These are phyloP conservation scores for Priceomyces haplophilus DNA, from an alignment of 805 yeast species.

Conservation along the genomic window DNA sequence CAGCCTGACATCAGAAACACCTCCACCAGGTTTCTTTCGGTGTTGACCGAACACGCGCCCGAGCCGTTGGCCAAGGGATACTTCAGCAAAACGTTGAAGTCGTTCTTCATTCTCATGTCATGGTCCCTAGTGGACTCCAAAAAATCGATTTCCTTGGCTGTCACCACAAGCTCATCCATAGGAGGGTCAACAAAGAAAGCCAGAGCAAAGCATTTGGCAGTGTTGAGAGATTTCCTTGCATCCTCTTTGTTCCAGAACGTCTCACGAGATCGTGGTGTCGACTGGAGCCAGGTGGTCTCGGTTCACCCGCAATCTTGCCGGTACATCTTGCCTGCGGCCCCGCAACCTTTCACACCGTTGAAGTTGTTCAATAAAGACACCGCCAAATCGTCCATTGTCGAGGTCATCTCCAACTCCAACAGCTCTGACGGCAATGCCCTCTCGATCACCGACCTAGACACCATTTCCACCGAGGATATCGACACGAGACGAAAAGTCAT, in stretches of 20 bases:
- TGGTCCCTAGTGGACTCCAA: conserved; percentile 57
- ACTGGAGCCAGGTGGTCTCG: conserved; percentile 13
- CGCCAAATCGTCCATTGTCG: conserved; percentile 1
- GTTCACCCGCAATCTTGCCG: conserved; percentile 48
- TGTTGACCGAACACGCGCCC: conserved; percentile 54
- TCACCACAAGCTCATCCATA: conserved; percentile 29
- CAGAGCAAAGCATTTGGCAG: conserved; percentile 39
- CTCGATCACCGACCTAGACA: conserved; percentile 38
- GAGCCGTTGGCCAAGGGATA: conserved; percentile 56
- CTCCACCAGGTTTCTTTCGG: conserved; percentile 63
- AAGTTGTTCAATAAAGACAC: conserved; percentile 51
- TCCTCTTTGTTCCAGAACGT: conserved; percentile 37
- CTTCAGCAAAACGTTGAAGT: conserved; percentile 67
- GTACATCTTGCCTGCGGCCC: conserved; percentile 52
- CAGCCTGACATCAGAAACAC: conserved; percentile 71
- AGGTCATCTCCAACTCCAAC: conserved; percentile 3
- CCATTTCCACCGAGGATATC: conserved; percentile 58
- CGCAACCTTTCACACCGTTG: conserved; percentile 64
- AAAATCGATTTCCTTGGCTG: conserved; percentile 32
- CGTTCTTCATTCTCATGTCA: conserved; percentile 66
- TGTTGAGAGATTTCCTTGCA: conserved; percentile 43
- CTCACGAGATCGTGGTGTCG: conserved; percentile 11
- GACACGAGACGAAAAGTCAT: conserved; percentile 53
- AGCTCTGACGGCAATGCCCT: conserved; percentile 15
- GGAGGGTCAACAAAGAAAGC: conserved; percentile 36